phyloP scores from a whole-genome alignment of 176 grass and related monocot genomes.

The Puya raimondii region DNA sequence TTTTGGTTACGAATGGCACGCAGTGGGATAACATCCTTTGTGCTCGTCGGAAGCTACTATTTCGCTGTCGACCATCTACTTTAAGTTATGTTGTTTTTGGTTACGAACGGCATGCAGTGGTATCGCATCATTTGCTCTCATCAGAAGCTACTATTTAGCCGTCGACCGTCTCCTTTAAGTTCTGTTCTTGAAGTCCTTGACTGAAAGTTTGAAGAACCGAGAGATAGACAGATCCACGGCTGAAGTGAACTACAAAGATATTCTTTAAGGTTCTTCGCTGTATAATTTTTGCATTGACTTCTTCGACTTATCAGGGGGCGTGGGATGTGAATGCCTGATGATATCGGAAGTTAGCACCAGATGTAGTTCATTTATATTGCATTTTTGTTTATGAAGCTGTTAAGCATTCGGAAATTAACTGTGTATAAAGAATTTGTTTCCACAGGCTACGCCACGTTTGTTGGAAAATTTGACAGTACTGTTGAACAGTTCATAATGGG shows the following conservation, averaged over 20 bases:
- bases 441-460: too few species aligned
- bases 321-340: too few species aligned
- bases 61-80: conserved; percentile 50
- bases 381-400: too few species aligned
- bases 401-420: too few species aligned
- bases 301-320: too few species aligned
- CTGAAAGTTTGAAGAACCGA: neutral
- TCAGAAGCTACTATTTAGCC: conserved; percentile 60
- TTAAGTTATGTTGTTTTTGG: conserved; percentile 8
- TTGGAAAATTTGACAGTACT: too few species aligned
- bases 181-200: neutral
- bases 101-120: conserved; percentile 30
- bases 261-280: neutral
- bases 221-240: neutral
- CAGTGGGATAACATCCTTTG: conserved; percentile 67
- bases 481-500: too few species aligned
- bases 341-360: too few species aligned
- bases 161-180: conserved; percentile 46
- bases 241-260: neutral
- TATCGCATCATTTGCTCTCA: conserved; percentile 63
- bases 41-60: conserved; percentile 71
- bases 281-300: too few species aligned
- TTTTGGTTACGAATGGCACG: conserved; percentile 46
- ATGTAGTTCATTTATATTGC: too few species aligned
- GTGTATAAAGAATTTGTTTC: too few species aligned